Base-by-base conservation (phyloP, 2,329 filamentous ascomycete genomes). In the Fusarium sp. region DNA sequence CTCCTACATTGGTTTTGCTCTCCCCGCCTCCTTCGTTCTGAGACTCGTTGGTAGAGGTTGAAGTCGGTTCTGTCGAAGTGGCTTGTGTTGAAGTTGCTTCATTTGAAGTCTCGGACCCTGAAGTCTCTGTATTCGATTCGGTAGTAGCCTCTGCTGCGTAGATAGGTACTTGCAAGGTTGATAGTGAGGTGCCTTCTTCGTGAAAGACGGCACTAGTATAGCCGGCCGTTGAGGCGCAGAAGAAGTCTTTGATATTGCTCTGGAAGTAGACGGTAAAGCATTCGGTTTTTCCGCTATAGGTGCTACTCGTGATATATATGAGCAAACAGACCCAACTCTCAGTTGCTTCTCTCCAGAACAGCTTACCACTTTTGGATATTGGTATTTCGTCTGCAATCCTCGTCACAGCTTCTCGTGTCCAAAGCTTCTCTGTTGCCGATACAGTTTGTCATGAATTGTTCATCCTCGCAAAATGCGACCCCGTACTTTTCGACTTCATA, bases 311-410 rank as follows among this genome's bases (percentile, higher is more conserved):
- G 14, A 25, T n/a, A n/a, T 25, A 32, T 30, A 10, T 51, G n/a
- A 51, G 47, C 30, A 12, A 51, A 32, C 8, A 4, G 46, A 30
- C 9, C 3, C 9, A 30, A 27, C 7, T 15, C 14, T 16, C 44
- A 4, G 11, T 27, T 27, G 2, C 4, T 46, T 46, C 25, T 20
- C 11, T 24, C 14, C 15, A 24, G 8, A 22, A 11, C 2, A 12
- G 11, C 63, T 29, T 38, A 71, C 68, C 68, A 71, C 11, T 69
- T 71, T 18, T 51, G 40, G 16, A 69, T 71, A 4, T 71, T 71
- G 12, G 55, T 22, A 20, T 71, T 71, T 24, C 44, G 45, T 32
- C 59, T 55, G n/a, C 68, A 71, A 3, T 59, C 29, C 6, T 66
- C 68, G 9, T 69, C 68, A 5, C 68, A 71, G 20, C 60, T 71